These are phyloP conservation scores for Microbotryum scabiosae DNA, from an alignment of 1,284 basidiomycete species.

Conservation along the genomic window DNA sequence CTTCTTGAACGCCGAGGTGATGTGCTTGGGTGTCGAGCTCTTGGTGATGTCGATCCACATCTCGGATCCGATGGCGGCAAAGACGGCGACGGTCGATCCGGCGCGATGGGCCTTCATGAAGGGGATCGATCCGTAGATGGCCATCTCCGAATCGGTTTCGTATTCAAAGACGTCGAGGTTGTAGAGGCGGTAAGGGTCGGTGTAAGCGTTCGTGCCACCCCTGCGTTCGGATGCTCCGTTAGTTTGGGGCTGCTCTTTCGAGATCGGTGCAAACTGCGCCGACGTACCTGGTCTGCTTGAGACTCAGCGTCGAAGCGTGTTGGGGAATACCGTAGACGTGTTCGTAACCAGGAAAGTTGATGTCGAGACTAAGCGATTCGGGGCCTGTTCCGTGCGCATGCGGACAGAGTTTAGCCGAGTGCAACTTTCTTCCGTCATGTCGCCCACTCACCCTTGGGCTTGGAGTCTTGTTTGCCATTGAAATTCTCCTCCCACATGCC, in stretches of 20 bases:
- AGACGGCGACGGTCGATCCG: slow-evolving; percentile 73
- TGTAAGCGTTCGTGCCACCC: slow-evolving; percentile 54
- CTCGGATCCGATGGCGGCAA: slow-evolving; percentile 85
- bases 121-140: slow-evolving; percentile 85
- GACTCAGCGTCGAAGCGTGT: slow-evolving; percentile 81
- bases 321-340: slow-evolving; percentile 94
- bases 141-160: slow-evolving; percentile 79
- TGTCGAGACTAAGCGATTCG: slow-evolving; percentile 84
- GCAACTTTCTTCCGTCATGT: not conserved
- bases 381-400: slow-evolving; percentile 55
- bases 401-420: not conserved
- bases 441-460: slow-evolving; percentile 71
- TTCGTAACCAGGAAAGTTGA: slow-evolving; percentile 81
- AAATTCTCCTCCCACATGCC: slow-evolving; percentile 86
- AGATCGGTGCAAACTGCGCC: not conserved
- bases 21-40: slow-evolving; percentile 49
- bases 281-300: slow-evolving; percentile 70
- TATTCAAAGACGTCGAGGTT: slow-evolving; percentile 99
- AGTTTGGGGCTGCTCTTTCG: no score
- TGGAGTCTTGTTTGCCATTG: slow-evolving; percentile 75
- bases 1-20: slow-evolving; percentile 27
- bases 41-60: slow-evolving; percentile 84
- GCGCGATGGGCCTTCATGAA: slow-evolving; percentile 83
- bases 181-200: slow-evolving; percentile 89
- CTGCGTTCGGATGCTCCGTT: not conserved